Base-by-base conservation (phyloP, 371 early-diverging fungal genomes). In the Saksenaea vasiformis region DNA sequence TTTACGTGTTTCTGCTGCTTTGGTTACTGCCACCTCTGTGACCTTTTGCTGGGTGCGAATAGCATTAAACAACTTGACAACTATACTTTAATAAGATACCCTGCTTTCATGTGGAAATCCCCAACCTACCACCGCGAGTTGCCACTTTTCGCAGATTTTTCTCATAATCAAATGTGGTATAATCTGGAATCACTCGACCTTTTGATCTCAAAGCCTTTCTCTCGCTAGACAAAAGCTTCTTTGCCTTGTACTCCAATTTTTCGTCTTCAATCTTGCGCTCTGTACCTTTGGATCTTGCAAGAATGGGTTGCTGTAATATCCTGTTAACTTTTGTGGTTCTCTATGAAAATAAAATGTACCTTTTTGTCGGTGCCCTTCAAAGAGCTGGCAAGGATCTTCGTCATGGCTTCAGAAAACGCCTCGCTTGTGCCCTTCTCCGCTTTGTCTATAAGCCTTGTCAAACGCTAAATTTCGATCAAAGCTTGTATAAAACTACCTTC, bases 61-160 rank as follows among this genome's bases (percentile, higher is more conserved):
- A 14, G 94, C 94, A 74, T 93, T 93, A 69, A 93, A 93, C 54
- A 93, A 74, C 63, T 91, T 86, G 43, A 93, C 92, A 53, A 93
- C 91, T 91, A 65, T 11, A 41, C 15, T 10, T 15, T 13, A 22
- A 22, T 15, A 9, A 58, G 28, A 31, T 38, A 22, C 31, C 1
- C 38, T 15, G 28, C 22, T 17, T 15, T 57, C 5, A 27, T 14
- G 10, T 43, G n/a, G n/a, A n/a, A n/a, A n/a, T n/a, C n/a, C n/a
- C 27, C n/a, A 13, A 67, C 77, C 56, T 80, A 90, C 91, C 93
- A 77, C 94, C 94, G 57, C 89, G 78, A 10, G 94, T 94, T 4
- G 93, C 92, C 15, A 92, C 88, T 77, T 92, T 92, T 69, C 89
- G 82, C 77, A 94, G 63, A 72, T 81, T 81, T 78, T 91, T 92